phyloP scores from a whole-genome alignment of 306 rosid genomes.

The Cicer pinnatifidum region DNA sequence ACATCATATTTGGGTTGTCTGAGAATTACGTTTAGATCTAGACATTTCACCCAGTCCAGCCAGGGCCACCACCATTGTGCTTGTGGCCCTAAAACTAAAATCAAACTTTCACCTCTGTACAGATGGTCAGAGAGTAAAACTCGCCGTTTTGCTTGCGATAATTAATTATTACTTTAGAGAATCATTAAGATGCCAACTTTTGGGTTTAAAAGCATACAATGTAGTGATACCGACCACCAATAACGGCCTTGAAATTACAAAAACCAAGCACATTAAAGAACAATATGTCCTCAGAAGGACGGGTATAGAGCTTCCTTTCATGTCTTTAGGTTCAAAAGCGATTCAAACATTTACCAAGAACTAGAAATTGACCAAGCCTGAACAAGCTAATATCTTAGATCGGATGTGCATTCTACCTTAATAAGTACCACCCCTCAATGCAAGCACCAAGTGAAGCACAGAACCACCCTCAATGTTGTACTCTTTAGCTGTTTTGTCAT shows the following conservation, averaged over 20 bases:
- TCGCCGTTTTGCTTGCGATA: neutral
- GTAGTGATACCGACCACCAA: slow-evolving; percentile 33
- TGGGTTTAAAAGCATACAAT: slow-evolving; percentile 43
- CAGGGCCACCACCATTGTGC: neutral
- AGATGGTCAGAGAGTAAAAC: neutral
- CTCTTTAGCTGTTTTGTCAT: slow-evolving; percentile 97
- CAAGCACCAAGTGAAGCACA: slow-evolving; percentile 94
- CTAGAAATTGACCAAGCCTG: slow-evolving; percentile 38
- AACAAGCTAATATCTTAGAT: slow-evolving; percentile 29
- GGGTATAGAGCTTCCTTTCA: slow-evolving; percentile 38
- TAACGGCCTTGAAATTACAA: slow-evolving; percentile 25
- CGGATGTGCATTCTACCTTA: slow-evolving; percentile 26
- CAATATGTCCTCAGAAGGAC: slow-evolving; percentile 38
- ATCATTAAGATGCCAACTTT: slow-evolving; percentile 33
- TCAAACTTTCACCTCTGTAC: slow-evolving; percentile 2
- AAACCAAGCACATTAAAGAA: slow-evolving; percentile 35
- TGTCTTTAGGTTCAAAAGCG: slow-evolving; percentile 46
- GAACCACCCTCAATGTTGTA: slow-evolving; percentile 99
- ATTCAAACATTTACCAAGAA: slow-evolving; percentile 45
- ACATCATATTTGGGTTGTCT: too few species aligned
- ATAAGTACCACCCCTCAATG: slow-evolving; percentile 76
- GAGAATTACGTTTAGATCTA: neutral
- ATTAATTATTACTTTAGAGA: slow-evolving; percentile 12
- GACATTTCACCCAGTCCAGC: neutral
- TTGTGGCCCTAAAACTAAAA: slow-evolving; percentile 24